phyloP scores from a whole-genome alignment of 2,329 filamentous ascomycete genomes.

The Plectosphaerella plurivora region DNA sequence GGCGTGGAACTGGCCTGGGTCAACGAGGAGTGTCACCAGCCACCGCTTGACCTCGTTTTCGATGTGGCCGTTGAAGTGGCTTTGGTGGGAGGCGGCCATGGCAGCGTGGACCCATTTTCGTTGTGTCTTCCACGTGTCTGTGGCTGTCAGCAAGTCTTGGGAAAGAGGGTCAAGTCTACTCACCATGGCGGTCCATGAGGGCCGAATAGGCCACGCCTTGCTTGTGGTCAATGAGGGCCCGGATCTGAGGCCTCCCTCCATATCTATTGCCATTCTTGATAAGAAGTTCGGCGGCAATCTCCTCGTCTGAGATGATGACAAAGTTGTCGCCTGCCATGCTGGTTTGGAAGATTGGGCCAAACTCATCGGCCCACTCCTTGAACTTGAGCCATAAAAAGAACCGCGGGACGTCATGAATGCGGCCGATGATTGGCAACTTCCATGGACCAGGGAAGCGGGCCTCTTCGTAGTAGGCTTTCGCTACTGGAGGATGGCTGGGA shows the following conservation, averaged over 20 bases:
- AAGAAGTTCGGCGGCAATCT: slow-evolving; percentile 43
- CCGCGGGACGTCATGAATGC: slow-evolving; percentile 42
- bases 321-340: slow-evolving; percentile 33
- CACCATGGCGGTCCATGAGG: slow-evolving; percentile 45
- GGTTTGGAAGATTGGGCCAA: slow-evolving; percentile 39
- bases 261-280: slow-evolving; percentile 46
- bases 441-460: slow-evolving; percentile 37
- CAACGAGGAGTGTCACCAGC: slow-evolving; percentile 39
- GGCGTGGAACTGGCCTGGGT: slow-evolving; percentile 38
- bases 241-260: slow-evolving; percentile 44
- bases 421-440: slow-evolving; percentile 42
- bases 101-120: slow-evolving; percentile 49
- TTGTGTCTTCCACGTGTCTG: slow-evolving; percentile 43
- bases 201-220: slow-evolving; percentile 42
- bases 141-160: background rate
- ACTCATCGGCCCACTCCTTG: slow-evolving; percentile 38
- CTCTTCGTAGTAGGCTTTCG: background rate
- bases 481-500: background rate
- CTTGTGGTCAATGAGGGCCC: slow-evolving; percentile 44
- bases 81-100: slow-evolving; percentile 33
- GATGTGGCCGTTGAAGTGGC: slow-evolving; percentile 43
- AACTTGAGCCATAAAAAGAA: slow-evolving; percentile 47
- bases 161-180: slow-evolving; percentile 10
- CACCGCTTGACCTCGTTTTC: slow-evolving; percentile 40
- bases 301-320: slow-evolving; percentile 41